These are phyloP conservation scores for Friedmanniomyces endolithicus DNA, from an alignment of 495 filamentous ascomycete genomes.

Conservation along the genomic window DNA sequence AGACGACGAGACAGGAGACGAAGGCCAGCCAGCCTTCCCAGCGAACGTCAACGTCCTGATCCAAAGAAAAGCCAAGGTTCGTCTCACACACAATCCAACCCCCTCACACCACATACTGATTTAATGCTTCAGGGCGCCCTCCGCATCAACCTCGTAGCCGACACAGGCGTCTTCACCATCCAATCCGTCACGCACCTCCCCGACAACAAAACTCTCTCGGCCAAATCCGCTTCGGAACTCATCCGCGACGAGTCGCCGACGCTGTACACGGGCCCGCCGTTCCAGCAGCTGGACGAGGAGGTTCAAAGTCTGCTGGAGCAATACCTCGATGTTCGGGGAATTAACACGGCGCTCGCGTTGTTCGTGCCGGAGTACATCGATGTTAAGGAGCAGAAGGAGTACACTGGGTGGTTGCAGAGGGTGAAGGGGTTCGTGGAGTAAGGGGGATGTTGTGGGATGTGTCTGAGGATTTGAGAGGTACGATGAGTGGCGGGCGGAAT, in stretches of 20 bases:
- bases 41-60: constrained; percentile 75
- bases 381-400: constrained; percentile 98
- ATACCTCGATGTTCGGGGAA: constrained; percentile 86
- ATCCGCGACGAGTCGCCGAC: constrained; percentile 8
- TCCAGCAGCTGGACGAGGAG: constrained; percentile 89
- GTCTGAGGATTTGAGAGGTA: no score
- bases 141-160: constrained; percentile 71
- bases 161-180: constrained; percentile 77
- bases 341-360: constrained; percentile 73
- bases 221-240: constrained; percentile 47
- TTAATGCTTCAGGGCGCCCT: constrained; percentile 47
- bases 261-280: constrained; percentile 83
- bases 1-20: constrained; percentile 6
- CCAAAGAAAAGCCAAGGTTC: constrained; percentile 56
- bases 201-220: constrained; percentile 56
- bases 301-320: constrained; percentile 82
- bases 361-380: constrained; percentile 96
- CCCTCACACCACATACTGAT: background rate
- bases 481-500: no score
- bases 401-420: constrained; percentile 67
- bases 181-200: constrained; percentile 84
- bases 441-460: background rate
- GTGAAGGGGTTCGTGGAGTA: constrained; percentile 22
- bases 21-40: constrained; percentile 45
- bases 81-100: background rate